A percentile compares a stretch with the other conserved stretches of the same genome.
phyloP scores from a whole-genome alignment of 768 basidiomycete species.

The Boletus tylopilopsis region DNA sequence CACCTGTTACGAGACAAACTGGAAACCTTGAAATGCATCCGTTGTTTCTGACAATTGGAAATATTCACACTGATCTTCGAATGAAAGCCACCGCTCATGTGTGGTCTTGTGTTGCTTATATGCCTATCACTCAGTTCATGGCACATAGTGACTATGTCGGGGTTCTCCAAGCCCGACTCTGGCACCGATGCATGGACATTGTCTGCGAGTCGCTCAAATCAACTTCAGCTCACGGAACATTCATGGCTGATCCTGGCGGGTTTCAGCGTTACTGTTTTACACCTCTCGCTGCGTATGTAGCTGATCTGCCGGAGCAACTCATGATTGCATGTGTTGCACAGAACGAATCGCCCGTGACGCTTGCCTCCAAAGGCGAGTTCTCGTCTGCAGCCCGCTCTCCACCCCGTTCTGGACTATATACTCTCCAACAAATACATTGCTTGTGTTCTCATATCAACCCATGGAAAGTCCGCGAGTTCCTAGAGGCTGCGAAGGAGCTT shows the following conservation, averaged over 20 bases:
- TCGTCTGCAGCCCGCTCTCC: neutral
- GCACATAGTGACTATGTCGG: neutral
- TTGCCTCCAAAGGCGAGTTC: neutral
- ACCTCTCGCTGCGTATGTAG: neutral
- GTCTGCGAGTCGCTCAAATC: neutral
- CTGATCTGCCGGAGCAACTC: neutral
- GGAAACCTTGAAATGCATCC: neutral
- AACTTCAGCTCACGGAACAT: neutral
- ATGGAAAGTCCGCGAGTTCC: neutral
- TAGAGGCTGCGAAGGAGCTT: neutral
- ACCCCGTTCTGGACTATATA: neutral
- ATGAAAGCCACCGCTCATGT: neutral
- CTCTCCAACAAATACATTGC: no score
- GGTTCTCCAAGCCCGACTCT: neutral
- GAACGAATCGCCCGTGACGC: neutral
- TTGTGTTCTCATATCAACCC: no score
- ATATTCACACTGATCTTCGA: neutral
- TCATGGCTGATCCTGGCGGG: neutral
- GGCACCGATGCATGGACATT: neutral
- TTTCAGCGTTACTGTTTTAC: neutral
- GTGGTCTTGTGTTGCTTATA: neutral
- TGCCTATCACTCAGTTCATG: neutral
- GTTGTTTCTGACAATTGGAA: neutral
- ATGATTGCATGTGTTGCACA: neutral
- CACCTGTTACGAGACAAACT: neutral